A percentile compares a stretch with the other conserved stretches of the same genome.
These are phyloP conservation scores for Alternaria sp. DNA, from an alignment of 2,329 filamentous ascomycete species.

Conservation along the genomic window DNA sequence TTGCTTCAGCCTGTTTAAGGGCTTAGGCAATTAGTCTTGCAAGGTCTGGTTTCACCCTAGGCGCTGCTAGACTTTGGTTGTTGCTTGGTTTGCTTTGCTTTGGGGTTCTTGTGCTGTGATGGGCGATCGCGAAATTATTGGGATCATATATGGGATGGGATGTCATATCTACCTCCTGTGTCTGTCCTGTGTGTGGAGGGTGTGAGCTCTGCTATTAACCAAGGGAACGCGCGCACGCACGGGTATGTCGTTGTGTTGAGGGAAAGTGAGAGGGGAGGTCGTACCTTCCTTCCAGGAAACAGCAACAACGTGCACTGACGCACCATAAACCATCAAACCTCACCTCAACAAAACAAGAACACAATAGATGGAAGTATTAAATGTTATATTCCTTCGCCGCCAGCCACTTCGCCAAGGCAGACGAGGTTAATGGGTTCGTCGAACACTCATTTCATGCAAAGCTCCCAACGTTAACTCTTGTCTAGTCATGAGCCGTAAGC, in stretches of 20 bases:
- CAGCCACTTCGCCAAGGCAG: constrained; percentile 14
- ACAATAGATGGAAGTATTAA: constrained; percentile 12
- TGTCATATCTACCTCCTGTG: neutral
- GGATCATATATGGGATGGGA: neutral
- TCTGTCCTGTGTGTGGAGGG: neutral
- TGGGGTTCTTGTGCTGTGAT: neutral
- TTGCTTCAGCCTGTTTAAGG: neutral
- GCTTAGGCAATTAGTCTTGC: neutral
- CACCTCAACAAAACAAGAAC: neutral
- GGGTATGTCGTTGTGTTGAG: neutral
- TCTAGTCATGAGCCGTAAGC: constrained; percentile 41
- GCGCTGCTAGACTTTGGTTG: neutral
- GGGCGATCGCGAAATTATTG: neutral
- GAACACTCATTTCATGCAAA: constrained; percentile 25
- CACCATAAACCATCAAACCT: neutral
- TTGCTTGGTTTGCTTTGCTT: neutral
- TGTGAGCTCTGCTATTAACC: neutral
- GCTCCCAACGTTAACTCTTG: constrained; percentile 32
- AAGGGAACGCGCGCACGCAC: neutral
- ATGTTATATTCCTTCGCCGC: constrained; percentile 14
- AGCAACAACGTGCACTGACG: neutral
- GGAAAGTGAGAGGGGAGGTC: neutral
- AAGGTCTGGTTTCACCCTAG: neutral
- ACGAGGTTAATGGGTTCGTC: constrained; percentile 24
- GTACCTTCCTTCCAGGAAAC: neutral